Conservation (phyloP, 2,329 filamentous ascomycete species). For the Chalara sp. region DNA sequence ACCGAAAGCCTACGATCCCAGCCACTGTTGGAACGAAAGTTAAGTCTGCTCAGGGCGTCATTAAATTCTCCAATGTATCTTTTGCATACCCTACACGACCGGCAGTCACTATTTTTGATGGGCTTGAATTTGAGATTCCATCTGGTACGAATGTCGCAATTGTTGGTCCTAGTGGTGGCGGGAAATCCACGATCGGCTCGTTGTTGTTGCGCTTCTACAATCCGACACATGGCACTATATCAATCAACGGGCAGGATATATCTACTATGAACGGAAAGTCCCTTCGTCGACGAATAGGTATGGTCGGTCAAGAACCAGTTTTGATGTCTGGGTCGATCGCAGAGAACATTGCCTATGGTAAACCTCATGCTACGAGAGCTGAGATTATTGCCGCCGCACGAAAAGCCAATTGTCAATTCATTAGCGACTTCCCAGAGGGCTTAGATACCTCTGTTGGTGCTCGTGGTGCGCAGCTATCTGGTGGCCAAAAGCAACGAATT, state of each 20-base stretch:
- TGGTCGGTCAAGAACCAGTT: conserved; percentile 93
- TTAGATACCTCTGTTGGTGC: conserved; percentile 91
- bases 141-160: conserved; percentile 93
- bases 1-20: conserved; percentile 79
- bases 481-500: conserved; percentile 95
- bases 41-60: conserved; percentile 76
- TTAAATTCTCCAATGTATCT: conserved; percentile 76
- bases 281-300: conserved; percentile 82
- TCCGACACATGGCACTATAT: conserved; percentile 69
- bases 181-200: conserved; percentile 94
- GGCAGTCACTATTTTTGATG: conserved; percentile 84
- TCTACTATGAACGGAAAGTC: conserved; percentile 88
- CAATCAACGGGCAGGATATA: conserved; percentile 80
- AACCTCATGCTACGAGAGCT: conserved; percentile 65
- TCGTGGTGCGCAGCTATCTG: conserved; percentile 86
- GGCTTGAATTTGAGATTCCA: conserved; percentile 83
- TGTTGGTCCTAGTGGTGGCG: conserved; percentile 90
- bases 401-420: conserved; percentile 93
- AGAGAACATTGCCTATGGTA: conserved; percentile 89
- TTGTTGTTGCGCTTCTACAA: conserved; percentile 87
- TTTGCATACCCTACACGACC: conserved; percentile 94
- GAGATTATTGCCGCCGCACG: conserved; percentile 84
- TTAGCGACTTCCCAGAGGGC: conserved; percentile 92
- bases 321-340: conserved; percentile 80
- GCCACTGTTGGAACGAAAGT: conserved; percentile 78